Base-by-base conservation (phyloP, 306 rosid genomes). In the Begonia masoniana region DNA sequence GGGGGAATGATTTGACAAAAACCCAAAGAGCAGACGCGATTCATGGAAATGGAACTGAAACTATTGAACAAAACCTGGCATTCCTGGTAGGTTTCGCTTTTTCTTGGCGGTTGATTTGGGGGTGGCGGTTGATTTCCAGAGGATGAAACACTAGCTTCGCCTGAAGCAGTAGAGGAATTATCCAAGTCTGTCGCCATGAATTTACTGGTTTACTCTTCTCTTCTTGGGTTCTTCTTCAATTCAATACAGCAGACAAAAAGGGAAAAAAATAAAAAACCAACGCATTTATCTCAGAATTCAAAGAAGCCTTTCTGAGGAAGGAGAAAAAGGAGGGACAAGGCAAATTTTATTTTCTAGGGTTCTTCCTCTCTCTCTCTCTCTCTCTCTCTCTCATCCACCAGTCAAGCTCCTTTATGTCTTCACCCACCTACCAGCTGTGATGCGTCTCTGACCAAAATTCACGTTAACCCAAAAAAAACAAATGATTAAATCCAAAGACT, bases 21-120 rank as follows among this genome's bases (percentile, higher is more conserved):
- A 0, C 39, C 9, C 2, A 3, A 31, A 31, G 9, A 31, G 9
- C 39, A 31, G 39, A 31, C 39, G 39, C 7, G 9, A 31, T 31
- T 31, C 2, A 31, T 31, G 39, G 39, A 31, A 31, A 31, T 31
- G n/a, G n/a, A 42, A 10, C 15, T 48, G 23, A 16, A n/a, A 9
- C 9, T 4, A 48, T 11, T 56, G 45, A 12, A 31, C 10, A 31
- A n/a, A 62, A 88, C 95, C 97, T 62, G 97, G 97, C 97, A 84
- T 88, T 76, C 97, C 97, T 0, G 97, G 97, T 7, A 84, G 81
- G 65, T 72, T 88, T 57, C 97, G 63, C 70, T 84, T 88, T 64
- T 76, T 88, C 82, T 84, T 88, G 41, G 81, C 42, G 12, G 75
- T 55, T 55, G 79, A 63, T 50, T 68, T 75, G 92, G 73, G 3